These are phyloP conservation scores for Umbelopsis ramanniana DNA, from an alignment of 192 early-diverging fungal genomes.

Conservation along the genomic window DNA sequence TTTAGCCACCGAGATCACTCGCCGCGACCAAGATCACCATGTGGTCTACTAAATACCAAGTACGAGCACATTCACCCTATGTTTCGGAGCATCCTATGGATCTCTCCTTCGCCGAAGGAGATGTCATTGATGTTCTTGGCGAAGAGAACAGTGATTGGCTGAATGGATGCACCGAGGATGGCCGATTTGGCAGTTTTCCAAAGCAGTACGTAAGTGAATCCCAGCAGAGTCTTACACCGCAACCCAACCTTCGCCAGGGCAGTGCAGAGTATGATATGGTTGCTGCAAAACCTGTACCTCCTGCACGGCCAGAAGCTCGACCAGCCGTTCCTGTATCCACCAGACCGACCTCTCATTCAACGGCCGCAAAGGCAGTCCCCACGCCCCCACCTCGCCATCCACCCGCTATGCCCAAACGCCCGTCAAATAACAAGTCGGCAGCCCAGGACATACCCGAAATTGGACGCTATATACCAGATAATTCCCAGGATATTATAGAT, in stretches of 20 bases:
- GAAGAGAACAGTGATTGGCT: constrained; percentile 24
- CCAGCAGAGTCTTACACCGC: background rate
- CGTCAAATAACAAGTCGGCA: background rate
- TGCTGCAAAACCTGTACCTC: background rate
- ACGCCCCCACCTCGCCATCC: constrained; percentile 2
- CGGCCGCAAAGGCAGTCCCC: constrained; percentile 1
- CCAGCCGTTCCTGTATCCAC: constrained; percentile 13
- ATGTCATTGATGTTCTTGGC: constrained; percentile 37
- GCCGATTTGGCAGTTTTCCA: constrained; percentile 28
- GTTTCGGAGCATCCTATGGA: constrained; percentile 40
- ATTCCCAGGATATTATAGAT: constrained; percentile 11
- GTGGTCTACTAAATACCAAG: constrained; percentile 33
- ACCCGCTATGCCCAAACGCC: background rate
- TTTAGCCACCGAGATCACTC: background rate
- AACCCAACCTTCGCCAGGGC: too few species aligned
- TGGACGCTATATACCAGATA: background rate
- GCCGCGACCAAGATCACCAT: background rate
- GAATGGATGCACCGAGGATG: constrained; percentile 16
- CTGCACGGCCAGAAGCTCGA: background rate
- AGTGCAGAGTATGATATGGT: background rate
- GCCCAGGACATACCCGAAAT: background rate
- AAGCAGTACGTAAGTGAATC: background rate
- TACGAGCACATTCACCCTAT: constrained; percentile 28
- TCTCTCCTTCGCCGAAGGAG: constrained; percentile 34
- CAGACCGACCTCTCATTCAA: background rate